Evolutionary conservation across 2,329 filamentous ascomycete genomes (phyloP).

Genomic region (Microsporum canis): DNA sequence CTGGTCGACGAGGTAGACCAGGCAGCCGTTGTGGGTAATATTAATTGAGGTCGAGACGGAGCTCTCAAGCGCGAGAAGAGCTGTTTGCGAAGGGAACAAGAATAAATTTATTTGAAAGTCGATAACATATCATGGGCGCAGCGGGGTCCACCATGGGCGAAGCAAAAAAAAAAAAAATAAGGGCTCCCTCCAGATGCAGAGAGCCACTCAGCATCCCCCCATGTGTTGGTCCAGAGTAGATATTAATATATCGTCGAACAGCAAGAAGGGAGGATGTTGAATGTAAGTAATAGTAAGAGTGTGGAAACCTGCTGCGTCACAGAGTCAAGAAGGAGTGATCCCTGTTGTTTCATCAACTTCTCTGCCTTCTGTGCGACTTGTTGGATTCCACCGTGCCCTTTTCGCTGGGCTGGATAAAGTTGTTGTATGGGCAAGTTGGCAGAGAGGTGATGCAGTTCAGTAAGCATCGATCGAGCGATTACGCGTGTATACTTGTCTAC

Average conservation of each 20-base stretch:
- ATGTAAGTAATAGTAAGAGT: background rate
- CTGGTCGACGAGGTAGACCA: background rate
- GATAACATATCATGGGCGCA: background rate
- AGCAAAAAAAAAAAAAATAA: background rate
- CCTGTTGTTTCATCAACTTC: conserved; percentile 2
- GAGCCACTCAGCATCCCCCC: background rate
- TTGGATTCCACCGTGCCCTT: background rate
- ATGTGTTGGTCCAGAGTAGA: background rate
- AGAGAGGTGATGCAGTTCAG: background rate
- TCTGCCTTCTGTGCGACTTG: background rate
- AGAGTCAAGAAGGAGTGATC: background rate
- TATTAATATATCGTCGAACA: background rate
- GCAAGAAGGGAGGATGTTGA: background rate
- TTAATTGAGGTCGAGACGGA: background rate
- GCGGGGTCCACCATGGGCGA: background rate
- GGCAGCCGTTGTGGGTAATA: background rate
- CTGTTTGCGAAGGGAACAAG: background rate
- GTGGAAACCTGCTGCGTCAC: background rate
- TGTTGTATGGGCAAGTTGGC: no score
- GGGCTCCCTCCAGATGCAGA: background rate
- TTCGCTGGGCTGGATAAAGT: background rate
- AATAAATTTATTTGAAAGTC: background rate
- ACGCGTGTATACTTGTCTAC: background rate
- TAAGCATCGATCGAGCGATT: background rate
- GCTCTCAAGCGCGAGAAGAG: background rate